phyloP scores from a whole-genome alignment of 768 basidiomycete species.

The Serendipita sp. region DNA sequence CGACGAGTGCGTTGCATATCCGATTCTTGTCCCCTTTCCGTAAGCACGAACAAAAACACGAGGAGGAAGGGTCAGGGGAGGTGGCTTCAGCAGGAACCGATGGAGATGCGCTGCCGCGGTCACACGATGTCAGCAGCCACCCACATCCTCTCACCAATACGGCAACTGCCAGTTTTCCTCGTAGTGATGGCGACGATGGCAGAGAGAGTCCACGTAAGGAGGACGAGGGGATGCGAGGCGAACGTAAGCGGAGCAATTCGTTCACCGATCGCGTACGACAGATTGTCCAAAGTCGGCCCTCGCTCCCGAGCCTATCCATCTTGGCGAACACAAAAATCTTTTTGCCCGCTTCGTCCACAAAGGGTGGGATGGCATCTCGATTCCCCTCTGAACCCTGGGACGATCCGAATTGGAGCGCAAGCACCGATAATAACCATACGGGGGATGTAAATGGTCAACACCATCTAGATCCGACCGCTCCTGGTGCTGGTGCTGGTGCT shows the following conservation, averaged over 20 bases:
- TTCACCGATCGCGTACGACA: not conserved
- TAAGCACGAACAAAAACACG: too few species aligned
- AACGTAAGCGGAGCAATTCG: conserved; percentile 2
- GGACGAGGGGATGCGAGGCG: not conserved
- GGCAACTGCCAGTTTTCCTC: too few species aligned
- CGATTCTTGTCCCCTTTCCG: not conserved
- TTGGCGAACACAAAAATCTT: conserved; percentile 2
- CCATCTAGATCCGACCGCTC: too few species aligned
- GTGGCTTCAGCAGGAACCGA: too few species aligned
- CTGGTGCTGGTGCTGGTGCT: too few species aligned
- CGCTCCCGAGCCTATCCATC: conserved; percentile 2
- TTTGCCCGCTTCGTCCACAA: not conserved
- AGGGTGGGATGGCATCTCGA: not conserved
- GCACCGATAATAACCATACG: not conserved
- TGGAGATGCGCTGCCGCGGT: too few species aligned
- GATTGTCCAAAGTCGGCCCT: not conserved
- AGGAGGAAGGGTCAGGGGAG: too few species aligned
- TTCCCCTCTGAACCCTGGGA: conserved; percentile 2
- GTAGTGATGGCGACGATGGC: too few species aligned
- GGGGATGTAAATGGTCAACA: not conserved
- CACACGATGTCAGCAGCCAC: not conserved
- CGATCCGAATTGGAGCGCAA: not conserved
- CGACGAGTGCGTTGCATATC: not conserved
- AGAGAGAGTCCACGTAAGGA: not conserved
- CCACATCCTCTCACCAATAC: not conserved